Percentiles rank a stretch among this genome's conserved stretches.
Evolutionary conservation across 2,329 filamentous ascomycete genomes (phyloP).

Genomic region (Apiospora kogelbergensis): DNA sequence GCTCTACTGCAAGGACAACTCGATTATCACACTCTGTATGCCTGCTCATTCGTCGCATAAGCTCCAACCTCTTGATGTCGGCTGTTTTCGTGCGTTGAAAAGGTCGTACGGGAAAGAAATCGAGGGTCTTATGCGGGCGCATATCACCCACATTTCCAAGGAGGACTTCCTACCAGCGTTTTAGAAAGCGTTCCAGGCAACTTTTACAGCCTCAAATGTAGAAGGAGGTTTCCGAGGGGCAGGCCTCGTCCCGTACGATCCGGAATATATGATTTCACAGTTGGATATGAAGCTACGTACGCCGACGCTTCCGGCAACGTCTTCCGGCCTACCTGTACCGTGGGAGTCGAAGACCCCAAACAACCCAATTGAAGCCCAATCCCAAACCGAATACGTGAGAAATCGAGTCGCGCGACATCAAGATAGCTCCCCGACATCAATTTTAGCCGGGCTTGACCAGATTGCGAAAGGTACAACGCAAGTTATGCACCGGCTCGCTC

Average conservation of each 20-base stretch:
- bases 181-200: not conserved
- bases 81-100: slow-evolving; percentile 10
- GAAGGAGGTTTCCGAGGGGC: no score
- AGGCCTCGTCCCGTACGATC: no score
- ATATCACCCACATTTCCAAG: slow-evolving; percentile 8
- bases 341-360: no score
- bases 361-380: not conserved
- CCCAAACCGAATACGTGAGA: not conserved
- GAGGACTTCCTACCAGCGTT: slow-evolving; percentile 3
- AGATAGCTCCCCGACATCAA: not conserved
- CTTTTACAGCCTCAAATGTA: no score
- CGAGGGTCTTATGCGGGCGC: slow-evolving; percentile 3
- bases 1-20: not conserved
- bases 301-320: no score
- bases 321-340: no score
- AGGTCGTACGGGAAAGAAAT: slow-evolving; percentile 4
- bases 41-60: slow-evolving; percentile 1
- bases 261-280: no score
- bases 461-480: not conserved
- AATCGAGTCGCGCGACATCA: not conserved
- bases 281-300: no score
- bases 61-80: slow-evolving; percentile 10
- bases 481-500: not conserved
- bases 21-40: not conserved
- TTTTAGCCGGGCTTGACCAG: not conserved